A percentile compares a stretch with the other conserved stretches of the same genome.
phyloP scores from a whole-genome alignment of 768 basidiomycete species.

The Lactarius vividus region DNA sequence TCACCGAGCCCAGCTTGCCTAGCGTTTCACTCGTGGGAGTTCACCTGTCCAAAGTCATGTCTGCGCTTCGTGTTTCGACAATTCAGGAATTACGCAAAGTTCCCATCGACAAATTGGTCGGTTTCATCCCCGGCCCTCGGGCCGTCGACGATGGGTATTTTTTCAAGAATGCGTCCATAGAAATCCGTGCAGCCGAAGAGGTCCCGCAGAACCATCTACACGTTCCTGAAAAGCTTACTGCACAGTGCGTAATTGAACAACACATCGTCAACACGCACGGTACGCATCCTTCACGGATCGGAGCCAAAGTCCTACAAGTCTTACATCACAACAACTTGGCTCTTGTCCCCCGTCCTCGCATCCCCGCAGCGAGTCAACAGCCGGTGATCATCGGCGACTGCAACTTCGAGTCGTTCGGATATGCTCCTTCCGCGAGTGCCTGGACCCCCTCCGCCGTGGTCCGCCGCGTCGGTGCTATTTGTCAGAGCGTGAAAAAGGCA shows the following conservation, averaged over 20 bases:
- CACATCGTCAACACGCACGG: slow-evolving; percentile 21
- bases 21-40: slow-evolving; percentile 59
- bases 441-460: slow-evolving; percentile 64
- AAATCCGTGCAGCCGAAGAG: slow-evolving; percentile 42
- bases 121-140: slow-evolving; percentile 44
- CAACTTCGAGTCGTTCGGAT: slow-evolving; percentile 59
- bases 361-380: slow-evolving; percentile 42
- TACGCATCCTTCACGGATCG: slow-evolving; percentile 22
- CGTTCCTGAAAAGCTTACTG: slow-evolving; percentile 33
- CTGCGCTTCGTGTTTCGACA: slow-evolving; percentile 48
- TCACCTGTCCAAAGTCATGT: slow-evolving; percentile 64
- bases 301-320: slow-evolving; percentile 22
- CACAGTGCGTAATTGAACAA: slow-evolving; percentile 28
- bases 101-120: slow-evolving; percentile 54
- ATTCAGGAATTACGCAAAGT: slow-evolving; percentile 64
- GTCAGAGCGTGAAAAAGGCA: slow-evolving; percentile 63
- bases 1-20: slow-evolving; percentile 61
- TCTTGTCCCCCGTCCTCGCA: slow-evolving; percentile 20
- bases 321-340: slow-evolving; percentile 23
- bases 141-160: slow-evolving; percentile 69
- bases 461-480: slow-evolving; percentile 69
- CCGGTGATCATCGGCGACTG: slow-evolving; percentile 78
- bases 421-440: slow-evolving; percentile 55
- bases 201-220: slow-evolving; percentile 30
- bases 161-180: slow-evolving; percentile 60